Evolutionary conservation across 2,329 filamentous ascomycete species (phyloP).

Genomic region (Penicillium expansum): DNA sequence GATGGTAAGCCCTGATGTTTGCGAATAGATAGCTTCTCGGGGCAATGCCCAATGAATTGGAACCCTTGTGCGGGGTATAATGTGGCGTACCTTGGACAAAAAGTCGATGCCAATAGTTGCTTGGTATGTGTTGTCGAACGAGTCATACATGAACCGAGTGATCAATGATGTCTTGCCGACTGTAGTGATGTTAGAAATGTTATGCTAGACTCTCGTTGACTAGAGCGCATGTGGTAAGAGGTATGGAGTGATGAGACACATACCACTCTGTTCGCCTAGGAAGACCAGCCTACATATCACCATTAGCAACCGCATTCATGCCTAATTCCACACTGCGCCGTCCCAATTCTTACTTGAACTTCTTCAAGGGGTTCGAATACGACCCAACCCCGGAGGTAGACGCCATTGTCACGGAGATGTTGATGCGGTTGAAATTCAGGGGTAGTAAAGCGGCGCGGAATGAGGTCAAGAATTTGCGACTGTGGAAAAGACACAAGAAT

Average conservation of each 20-base stretch:
- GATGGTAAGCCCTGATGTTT: slow-evolving; percentile 2
- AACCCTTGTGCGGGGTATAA: slow-evolving; percentile 3
- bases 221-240: neutral
- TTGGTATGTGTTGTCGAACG: slow-evolving; percentile 99
- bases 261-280: slow-evolving; percentile 97
- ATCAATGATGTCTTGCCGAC: slow-evolving; percentile 99
- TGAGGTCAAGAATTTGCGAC: slow-evolving; percentile 1
- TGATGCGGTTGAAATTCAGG: slow-evolving; percentile 30
- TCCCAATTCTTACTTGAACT: slow-evolving; percentile 77
- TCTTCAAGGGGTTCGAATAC: slow-evolving; percentile 99
- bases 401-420: slow-evolving; percentile 63
- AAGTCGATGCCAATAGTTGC: slow-evolving; percentile 99
- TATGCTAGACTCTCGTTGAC: neutral
- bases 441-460: slow-evolving; percentile 20
- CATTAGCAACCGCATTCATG: slow-evolving; percentile 30
- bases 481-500: neutral
- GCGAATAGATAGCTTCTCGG: neutral
- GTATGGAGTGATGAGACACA: slow-evolving; percentile 10
- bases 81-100: slow-evolving; percentile 75
- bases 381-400: slow-evolving; percentile 68
- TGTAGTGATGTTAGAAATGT: slow-evolving; percentile 42
- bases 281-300: slow-evolving; percentile 74
- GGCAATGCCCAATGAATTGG: neutral
- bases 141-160: slow-evolving; percentile 99
- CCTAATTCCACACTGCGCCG: too few species aligned